Conservation (phyloP, 768 basidiomycete genomes). For the Mycena olivaceomarginata region DNA sequence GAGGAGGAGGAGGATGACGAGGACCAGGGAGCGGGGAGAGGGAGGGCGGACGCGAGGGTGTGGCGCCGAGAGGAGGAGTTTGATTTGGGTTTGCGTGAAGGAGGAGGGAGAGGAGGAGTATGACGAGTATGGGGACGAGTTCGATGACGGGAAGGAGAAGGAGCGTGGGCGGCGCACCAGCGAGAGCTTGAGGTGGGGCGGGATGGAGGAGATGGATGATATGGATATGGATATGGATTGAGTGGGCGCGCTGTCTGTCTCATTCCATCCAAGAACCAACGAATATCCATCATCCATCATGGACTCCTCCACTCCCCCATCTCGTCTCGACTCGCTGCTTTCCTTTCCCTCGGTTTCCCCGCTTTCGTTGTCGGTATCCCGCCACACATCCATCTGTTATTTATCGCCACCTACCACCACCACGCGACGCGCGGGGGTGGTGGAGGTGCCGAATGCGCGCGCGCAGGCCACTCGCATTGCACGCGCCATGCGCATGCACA, state of each 20-base stretch:
- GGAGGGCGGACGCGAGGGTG: constrained; percentile 59
- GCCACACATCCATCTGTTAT: too few relatives aligned
- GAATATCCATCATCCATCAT: too few relatives aligned
- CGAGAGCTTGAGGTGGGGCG: constrained; percentile 64
- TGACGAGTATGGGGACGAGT: constrained; percentile 21
- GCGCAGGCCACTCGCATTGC: too few relatives aligned
- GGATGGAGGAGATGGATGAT: constrained; percentile 51
- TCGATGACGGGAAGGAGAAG: constrained; percentile 5
- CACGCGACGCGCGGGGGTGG: too few relatives aligned
- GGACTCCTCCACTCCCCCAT: neutral
- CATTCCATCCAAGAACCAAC: neutral
- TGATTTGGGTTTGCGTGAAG: constrained; percentile 48
- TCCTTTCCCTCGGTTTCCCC: too few relatives aligned
- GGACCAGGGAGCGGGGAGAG: constrained; percentile 40
- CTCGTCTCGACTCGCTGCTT: neutral
- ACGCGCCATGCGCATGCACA: too few relatives aligned
- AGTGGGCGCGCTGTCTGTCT: constrained; percentile 27
- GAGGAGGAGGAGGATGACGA: constrained; percentile 51
- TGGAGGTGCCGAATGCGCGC: too few relatives aligned
- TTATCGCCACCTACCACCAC: too few relatives aligned
- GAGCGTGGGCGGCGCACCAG: constrained; percentile 48
- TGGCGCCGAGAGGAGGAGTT: constrained; percentile 60
- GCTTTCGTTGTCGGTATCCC: too few relatives aligned
- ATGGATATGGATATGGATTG: constrained; percentile 87
- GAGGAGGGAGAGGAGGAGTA: constrained; percentile 62